A percentile compares a stretch with the other conserved stretches of the same genome.
phyloP scores from a whole-genome alignment of 2,329 filamentous ascomycete genomes.

The Hymenoscyphus fructigenus region DNA sequence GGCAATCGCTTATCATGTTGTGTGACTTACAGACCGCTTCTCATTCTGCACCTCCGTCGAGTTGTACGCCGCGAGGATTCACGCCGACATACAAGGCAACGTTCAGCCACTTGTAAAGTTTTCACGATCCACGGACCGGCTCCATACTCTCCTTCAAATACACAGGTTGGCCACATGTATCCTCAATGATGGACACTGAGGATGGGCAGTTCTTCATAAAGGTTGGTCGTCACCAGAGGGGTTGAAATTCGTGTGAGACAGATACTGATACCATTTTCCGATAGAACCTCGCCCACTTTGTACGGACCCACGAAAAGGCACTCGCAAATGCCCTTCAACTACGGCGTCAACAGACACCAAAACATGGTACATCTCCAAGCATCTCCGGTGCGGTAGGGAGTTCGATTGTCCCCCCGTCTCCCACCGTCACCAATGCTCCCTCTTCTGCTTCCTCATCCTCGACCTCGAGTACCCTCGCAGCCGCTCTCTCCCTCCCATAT shows the following conservation, averaged over 20 bases:
- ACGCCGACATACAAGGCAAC: conserved; percentile 30
- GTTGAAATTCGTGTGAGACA: background rate
- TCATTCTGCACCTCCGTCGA: conserved; percentile 20
- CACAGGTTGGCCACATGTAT: conserved; percentile 45
- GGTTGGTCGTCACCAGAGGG: conserved; percentile 48
- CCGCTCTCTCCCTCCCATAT: conserved; percentile 82
- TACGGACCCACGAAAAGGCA: conserved; percentile 95
- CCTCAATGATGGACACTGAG: conserved; percentile 63
- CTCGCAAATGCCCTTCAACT: conserved; percentile 93
- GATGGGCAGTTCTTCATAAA: conserved; percentile 89
- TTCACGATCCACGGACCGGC: conserved; percentile 26
- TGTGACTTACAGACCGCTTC: conserved; percentile 31
- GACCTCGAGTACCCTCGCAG: conserved; percentile 72
- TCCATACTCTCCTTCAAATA: conserved; percentile 23
- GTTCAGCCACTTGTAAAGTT: conserved; percentile 24
- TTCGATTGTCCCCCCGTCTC: conserved; percentile 34
- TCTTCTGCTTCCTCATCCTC: conserved; percentile 61
- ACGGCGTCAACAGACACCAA: conserved; percentile 67
- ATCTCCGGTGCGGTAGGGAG: conserved; percentile 56
- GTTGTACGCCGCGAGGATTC: conserved; percentile 25
- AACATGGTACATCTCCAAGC: conserved; percentile 68
- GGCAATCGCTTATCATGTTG: conserved; percentile 25
- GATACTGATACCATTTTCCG: conserved; percentile 31
- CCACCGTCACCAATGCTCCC: conserved; percentile 58
- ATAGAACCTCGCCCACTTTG: conserved; percentile 91